Evolutionary conservation across 2,329 filamentous ascomycete species (phyloP), one percentile per base, ranked within the genome.

Genomic region (Juglanconis juglandina): DNA sequence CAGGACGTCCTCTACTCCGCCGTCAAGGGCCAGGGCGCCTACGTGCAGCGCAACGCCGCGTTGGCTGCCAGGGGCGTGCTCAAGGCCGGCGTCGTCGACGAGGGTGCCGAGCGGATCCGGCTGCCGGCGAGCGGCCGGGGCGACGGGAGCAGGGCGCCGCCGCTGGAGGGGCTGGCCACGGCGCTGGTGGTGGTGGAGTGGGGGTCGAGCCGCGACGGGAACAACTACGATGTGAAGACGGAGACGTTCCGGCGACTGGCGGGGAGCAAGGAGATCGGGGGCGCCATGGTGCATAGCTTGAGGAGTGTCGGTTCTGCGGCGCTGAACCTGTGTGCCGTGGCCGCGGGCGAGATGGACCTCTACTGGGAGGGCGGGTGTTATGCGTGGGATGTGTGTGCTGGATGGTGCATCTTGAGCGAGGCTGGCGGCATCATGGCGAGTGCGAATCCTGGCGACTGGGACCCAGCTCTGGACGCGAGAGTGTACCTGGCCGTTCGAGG

Each of bases 341-440:
- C 90, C 3, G 83, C 85, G 9, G 90, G 90, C 0, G 81, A 86
- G 71, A 67, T 91, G 33, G 90, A 94, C 71, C 68, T 85, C 30
- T 94, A 91, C 71, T 94, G 90, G 90, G 90, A 94, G 75, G 89
- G 88, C 42, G 90, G 91, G 0, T 92, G 89, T 73, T 94, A 89
- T 84, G 89, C 90, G 1, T 94, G 90, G 90, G 90, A 94, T 71
- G 90, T 94, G 2, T 91, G 88, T 69, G 91, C 91, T 5, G 90
- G 87, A 0, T 93, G 90, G 90, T 86, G 87, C 60, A 87, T 94
- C 62, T 76, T 94, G 33, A 76, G 77, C 35, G 90, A 94, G 77
- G 88, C 90, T 0, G 91, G 90, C 0, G 90, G 90, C 0, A 77
- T 84, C 55, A 85, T 94, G 78, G 88, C 82, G 7, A 82, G 88